Evolutionary conservation across 2,329 filamentous ascomycete genomes (phyloP), one percentile per base, ranked within the genome.

Genomic region (Thyridium curvatum): DNA sequence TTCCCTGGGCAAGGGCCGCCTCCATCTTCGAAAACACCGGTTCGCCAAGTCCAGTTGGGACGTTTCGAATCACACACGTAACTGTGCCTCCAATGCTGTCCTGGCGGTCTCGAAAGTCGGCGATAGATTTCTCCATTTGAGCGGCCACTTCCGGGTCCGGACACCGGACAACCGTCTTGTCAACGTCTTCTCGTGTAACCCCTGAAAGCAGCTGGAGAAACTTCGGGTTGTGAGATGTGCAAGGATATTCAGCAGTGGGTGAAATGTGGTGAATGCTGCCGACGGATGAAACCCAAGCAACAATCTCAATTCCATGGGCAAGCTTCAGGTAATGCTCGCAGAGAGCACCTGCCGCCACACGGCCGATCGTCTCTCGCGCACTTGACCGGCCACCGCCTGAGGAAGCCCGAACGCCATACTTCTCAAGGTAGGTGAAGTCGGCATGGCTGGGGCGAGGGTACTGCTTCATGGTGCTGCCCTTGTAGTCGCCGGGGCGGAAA

Each of bases 61-160:
- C 79, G 55, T 94, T 91, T 47, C 86, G 79, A 56, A 97, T 89
- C 30, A 97, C 86, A 53, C 91, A 97, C 34, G 89, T 95, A 14
- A 97, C 89, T 12, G 88, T 94, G 44, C 93, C 93, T 42, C 93
- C 93, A 49, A 94, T 96, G 66, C 84, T 91, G 69, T 97, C 91
- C 42, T 87, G 64, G 42, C 71, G 72, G 51, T 94, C 87, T 40
- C 82, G 75, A 67, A 84, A 90, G 34, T 82, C 75, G 51, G 82
- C 84, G 51, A 97, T 90, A 50, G 79, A 65, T 9, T 84, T 72
- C 52, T 84, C 84, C 89, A 97, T 97, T 50, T 76, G 75, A 45
- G 69, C 68, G 13, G 77, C 71, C 4, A 73, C 72, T 7, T 71
- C 73, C 29, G 71, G 64, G 54, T 91, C 72, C 6, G 93, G 93